Percentiles rank a stretch among this genome's conserved stretches.
These are phyloP conservation scores for Rhododendron ovatum DNA, from an alignment of 148 eudicot genomes.

Conservation along the genomic window DNA sequence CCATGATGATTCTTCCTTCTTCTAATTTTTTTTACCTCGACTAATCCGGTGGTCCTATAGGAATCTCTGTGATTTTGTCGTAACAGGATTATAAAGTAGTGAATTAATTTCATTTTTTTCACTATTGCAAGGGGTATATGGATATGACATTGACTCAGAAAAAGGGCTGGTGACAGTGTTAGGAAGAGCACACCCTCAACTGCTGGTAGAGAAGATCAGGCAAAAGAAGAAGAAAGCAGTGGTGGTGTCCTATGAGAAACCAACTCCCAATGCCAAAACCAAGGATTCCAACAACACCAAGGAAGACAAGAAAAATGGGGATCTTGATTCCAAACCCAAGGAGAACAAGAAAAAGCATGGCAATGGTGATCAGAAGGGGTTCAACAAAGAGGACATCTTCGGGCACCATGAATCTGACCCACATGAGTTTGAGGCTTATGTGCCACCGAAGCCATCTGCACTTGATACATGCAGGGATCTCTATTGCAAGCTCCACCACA, in stretches of 20 bases:
- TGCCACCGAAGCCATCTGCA: not conserved
- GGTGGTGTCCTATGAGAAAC: constrained; percentile 4
- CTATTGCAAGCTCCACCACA: not conserved
- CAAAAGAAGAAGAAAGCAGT: not conserved
- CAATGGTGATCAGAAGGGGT: not conserved
- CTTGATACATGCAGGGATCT: not conserved
- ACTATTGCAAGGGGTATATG: not conserved
- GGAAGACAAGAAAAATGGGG: not conserved
- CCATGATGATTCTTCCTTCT: not conserved
- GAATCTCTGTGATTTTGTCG: not conserved
- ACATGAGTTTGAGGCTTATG: not conserved
- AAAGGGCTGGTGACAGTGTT: constrained; percentile 4
- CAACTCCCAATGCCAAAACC: not conserved
- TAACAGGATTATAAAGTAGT: not conserved
- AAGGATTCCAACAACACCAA: not conserved
- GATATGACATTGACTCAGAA: not conserved
- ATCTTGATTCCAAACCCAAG: not conserved
- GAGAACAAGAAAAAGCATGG: not conserved
- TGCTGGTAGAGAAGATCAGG: not conserved
- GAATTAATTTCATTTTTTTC: not conserved
- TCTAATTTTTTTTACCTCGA: not conserved
- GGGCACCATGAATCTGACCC: not conserved
- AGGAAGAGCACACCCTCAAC: not conserved
- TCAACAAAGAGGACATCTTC: not conserved
- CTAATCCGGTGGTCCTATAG: not conserved